phyloP scores from a whole-genome alignment of 768 basidiomycete genomes.

The Chalciporus sphaerocephalus region DNA sequence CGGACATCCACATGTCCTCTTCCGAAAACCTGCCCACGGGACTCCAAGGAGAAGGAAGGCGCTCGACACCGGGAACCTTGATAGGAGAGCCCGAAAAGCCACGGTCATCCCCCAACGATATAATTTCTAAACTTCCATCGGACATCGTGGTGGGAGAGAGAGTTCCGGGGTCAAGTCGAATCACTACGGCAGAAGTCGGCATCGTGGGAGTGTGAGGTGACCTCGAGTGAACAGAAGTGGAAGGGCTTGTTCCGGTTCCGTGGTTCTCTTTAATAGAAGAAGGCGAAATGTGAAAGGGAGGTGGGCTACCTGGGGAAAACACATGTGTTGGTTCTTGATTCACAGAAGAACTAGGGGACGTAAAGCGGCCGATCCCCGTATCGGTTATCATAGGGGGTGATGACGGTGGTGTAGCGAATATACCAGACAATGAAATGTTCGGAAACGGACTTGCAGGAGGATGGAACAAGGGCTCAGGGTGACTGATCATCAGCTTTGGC shows the following conservation, averaged over 20 bases:
- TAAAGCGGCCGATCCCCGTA: background rate
- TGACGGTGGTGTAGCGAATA: constrained; percentile 10
- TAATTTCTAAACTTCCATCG: constrained; percentile 21
- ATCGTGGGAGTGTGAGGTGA: constrained; percentile 10
- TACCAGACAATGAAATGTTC: constrained; percentile 17
- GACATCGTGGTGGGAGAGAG: constrained; percentile 23
- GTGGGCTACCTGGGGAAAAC: constrained; percentile 6
- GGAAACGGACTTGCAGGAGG: constrained; percentile 15
- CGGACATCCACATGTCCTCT: constrained; percentile 23
- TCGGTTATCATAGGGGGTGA: constrained; percentile 2
- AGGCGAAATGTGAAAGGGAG: constrained; percentile 1
- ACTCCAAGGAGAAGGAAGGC: constrained; percentile 31
- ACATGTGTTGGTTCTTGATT: background rate
- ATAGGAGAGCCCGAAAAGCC: constrained; percentile 8
- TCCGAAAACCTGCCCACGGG: constrained; percentile 12
- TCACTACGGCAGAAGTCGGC: constrained; percentile 12
- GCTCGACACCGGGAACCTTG: background rate
- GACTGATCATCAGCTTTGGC: background rate
- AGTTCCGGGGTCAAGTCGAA: constrained; percentile 21
- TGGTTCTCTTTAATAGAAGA: background rate
- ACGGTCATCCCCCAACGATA: constrained; percentile 17
- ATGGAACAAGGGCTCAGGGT: constrained; percentile 11
- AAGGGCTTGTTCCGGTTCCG: background rate
- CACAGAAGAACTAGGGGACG: background rate
- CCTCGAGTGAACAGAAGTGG: constrained; percentile 6